Evolutionary conservation across 2,329 filamentous ascomycete species (phyloP).

Genomic region (Ploettnerulaceae sp.): DNA sequence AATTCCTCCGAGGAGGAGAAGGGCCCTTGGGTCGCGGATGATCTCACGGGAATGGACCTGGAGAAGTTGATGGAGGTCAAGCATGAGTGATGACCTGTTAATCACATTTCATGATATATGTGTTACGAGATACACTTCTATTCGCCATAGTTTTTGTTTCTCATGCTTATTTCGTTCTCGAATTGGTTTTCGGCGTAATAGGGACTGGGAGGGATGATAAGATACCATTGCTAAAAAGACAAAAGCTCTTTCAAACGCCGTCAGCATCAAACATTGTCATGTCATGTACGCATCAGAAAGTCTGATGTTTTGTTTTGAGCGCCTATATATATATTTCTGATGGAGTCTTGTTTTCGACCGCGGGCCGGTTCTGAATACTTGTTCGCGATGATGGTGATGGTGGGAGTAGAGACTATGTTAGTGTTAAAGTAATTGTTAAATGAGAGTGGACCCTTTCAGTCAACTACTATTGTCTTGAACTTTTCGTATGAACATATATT

Average conservation of each 20-base stretch:
- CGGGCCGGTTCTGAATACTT: conserved; percentile 20
- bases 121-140: conserved; percentile 26
- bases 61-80: conserved; percentile 51
- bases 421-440: conserved; percentile 24
- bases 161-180: conserved; percentile 8
- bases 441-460: conserved; percentile 2
- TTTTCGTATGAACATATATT: neutral
- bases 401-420: conserved; percentile 9
- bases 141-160: conserved; percentile 10
- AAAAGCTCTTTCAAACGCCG: conserved; percentile 22
- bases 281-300: conserved; percentile 15
- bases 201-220: conserved; percentile 14
- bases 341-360: conserved; percentile 15
- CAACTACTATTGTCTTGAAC: neutral
- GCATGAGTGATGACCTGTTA: conserved; percentile 23
- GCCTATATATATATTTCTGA: conserved; percentile 2
- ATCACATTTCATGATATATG: conserved; percentile 16
- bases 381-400: conserved; percentile 10
- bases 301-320: conserved; percentile 9
- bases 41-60: conserved; percentile 58
- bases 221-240: conserved; percentile 26
- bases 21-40: conserved; percentile 75
- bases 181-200: conserved; percentile 19
- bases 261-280: conserved; percentile 14
- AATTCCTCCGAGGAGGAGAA: conserved; percentile 80